Percentiles rank a stretch among this genome's conserved stretches.
These are phyloP conservation scores for Camellia oleifera DNA, from an alignment of 179 eudicot species.

Conservation along the genomic window DNA sequence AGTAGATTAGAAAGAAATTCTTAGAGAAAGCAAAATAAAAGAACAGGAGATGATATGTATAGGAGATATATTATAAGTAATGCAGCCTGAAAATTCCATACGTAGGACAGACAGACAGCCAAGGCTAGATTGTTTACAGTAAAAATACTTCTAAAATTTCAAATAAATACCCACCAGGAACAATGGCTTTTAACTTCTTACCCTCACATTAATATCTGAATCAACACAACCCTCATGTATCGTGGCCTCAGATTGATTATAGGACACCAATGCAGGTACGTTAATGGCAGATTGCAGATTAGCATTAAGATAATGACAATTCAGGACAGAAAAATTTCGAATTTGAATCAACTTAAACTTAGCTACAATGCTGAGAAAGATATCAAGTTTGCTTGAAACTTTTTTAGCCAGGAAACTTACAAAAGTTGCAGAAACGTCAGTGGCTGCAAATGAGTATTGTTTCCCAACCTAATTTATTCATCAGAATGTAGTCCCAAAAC, in stretches of 20 bases:
- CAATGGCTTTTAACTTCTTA: not conserved
- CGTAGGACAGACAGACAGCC: not conserved
- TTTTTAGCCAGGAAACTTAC: not conserved
- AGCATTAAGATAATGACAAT: not conserved
- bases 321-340: not conserved
- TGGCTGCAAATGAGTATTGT: not conserved
- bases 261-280: not conserved
- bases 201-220: not conserved
- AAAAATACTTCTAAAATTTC: not conserved
- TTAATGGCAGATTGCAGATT: not conserved
- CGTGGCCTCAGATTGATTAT: not conserved
- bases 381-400: not conserved
- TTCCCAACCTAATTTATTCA: not conserved
- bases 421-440: not conserved
- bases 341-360: not conserved
- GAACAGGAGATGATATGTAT: not conserved
- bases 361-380: not conserved
- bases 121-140: not conserved
- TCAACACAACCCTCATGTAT: not conserved
- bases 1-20: constrained; percentile 23
- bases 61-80: not conserved
- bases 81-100: not conserved
- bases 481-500: not conserved
- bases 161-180: not conserved
- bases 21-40: not conserved